phyloP scores from a whole-genome alignment of 2,329 filamentous ascomycete species.

The Fusarium xyrophilum region DNA sequence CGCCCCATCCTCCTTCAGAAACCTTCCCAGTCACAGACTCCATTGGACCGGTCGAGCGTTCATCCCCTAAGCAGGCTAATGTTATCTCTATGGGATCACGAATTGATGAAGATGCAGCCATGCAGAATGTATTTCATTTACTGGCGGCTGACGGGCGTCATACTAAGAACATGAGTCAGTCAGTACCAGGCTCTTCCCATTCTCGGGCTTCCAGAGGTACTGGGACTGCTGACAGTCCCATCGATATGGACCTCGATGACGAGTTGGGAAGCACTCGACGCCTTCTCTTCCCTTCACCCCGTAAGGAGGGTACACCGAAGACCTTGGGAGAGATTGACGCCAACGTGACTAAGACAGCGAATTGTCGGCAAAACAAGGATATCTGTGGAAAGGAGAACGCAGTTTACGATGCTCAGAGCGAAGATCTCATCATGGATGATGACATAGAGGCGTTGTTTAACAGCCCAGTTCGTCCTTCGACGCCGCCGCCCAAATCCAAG shows the following conservation, averaged over 20 bases:
- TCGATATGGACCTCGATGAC: slow-evolving; percentile 58
- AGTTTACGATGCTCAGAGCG: slow-evolving; percentile 51
- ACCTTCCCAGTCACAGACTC: slow-evolving; percentile 62
- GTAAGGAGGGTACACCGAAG: slow-evolving; percentile 68
- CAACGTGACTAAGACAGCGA: slow-evolving; percentile 58
- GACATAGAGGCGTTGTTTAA: slow-evolving; percentile 72
- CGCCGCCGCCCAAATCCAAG: slow-evolving; percentile 58
- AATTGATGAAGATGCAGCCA: background rate
- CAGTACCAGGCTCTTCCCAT: slow-evolving; percentile 55
- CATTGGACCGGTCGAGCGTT: slow-evolving; percentile 54
- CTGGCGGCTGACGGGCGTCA: slow-evolving; percentile 2
- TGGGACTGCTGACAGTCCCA: slow-evolving; percentile 64
- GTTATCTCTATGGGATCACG: slow-evolving; percentile 28
- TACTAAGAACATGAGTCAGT: slow-evolving; percentile 30
- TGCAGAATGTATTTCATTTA: slow-evolving; percentile 11
- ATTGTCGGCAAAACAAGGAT: slow-evolving; percentile 48
- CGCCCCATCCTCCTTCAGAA: slow-evolving; percentile 59
- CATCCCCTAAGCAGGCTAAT: slow-evolving; percentile 42
- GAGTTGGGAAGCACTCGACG: slow-evolving; percentile 66
- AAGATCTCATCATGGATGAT: slow-evolving; percentile 51
- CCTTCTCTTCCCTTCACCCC: slow-evolving; percentile 78
- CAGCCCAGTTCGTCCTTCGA: slow-evolving; percentile 59
- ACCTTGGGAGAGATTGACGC: slow-evolving; percentile 64
- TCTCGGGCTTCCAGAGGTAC: slow-evolving; percentile 62
- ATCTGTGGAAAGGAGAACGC: slow-evolving; percentile 55